phyloP scores from a whole-genome alignment of 1,139 yeast genomes.

The Pichia inconspicua region DNA sequence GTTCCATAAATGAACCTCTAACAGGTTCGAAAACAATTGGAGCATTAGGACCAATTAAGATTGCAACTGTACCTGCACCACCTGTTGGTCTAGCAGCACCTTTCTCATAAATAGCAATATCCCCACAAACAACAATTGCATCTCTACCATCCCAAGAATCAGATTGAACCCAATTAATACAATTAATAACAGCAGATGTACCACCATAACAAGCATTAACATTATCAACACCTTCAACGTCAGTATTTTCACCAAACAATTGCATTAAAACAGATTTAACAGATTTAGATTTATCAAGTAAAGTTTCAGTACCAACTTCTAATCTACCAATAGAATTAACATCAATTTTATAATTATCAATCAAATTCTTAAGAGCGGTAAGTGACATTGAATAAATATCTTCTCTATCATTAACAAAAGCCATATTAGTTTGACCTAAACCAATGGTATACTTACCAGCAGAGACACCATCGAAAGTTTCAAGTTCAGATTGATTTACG shows the following conservation, averaged over 20 bases:
- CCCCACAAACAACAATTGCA: conserved; percentile 95
- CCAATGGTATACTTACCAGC: conserved; percentile 98
- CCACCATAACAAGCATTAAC: conserved; percentile 99
- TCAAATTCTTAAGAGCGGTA: conserved; percentile 71
- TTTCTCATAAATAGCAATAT: conserved; percentile 92
- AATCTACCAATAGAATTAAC: conserved; percentile 79
- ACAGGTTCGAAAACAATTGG: conserved; percentile 86
- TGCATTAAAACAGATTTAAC: conserved; percentile 96
- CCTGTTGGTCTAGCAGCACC: conserved; percentile 99
- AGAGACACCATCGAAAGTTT: conserved; percentile 76
- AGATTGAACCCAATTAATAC: conserved; percentile 94
- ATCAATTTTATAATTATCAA: conserved; percentile 77
- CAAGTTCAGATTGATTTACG: conserved; percentile 85
- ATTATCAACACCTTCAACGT: conserved; percentile 94
- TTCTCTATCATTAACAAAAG: conserved; percentile 94
- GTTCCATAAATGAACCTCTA: conserved; percentile 91
- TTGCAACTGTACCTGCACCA: conserved; percentile 96
- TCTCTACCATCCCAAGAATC: conserved; percentile 98
- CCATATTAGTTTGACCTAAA: conserved; percentile 96
- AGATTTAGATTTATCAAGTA: conserved; percentile 93
- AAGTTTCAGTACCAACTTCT: conserved; percentile 98
- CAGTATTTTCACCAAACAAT: conserved; percentile 80
- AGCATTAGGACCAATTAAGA: conserved; percentile 95
- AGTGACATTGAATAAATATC: conserved; percentile 89
- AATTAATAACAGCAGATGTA: conserved; percentile 88